phyloP scores from a whole-genome alignment of 352 stramenopile species.

The Phytophthora megakarya region DNA sequence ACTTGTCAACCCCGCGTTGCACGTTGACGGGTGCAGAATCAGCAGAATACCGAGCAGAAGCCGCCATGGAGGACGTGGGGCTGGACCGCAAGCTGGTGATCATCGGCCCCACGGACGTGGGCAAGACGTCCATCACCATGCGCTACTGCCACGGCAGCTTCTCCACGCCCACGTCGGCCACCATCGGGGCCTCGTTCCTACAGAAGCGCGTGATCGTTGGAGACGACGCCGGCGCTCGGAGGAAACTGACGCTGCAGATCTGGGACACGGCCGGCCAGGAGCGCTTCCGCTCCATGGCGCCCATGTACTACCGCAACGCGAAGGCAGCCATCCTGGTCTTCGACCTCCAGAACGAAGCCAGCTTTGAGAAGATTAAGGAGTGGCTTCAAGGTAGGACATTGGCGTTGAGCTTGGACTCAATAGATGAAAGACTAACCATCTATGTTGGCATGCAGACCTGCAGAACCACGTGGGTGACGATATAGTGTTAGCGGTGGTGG shows the following conservation, averaged over 20 bases:
- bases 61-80: conserved; percentile 80
- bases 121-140: conserved; percentile 90
- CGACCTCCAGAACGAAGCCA: conserved; percentile 74
- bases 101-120: conserved; percentile 87
- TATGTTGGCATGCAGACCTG: conserved; percentile 48
- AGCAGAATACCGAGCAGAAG: background rate
- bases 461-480: conserved; percentile 80
- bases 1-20: background rate
- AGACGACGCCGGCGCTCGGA: conserved; percentile 45
- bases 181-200: conserved; percentile 86
- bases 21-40: background rate
- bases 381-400: conserved; percentile 68
- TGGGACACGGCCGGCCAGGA: conserved; percentile 67
- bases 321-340: conserved; percentile 90
- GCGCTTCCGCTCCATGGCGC: conserved; percentile 87
- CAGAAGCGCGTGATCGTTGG: conserved; percentile 85
- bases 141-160: conserved; percentile 89
- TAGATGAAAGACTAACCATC: conserved; percentile 1
- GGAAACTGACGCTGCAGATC: conserved; percentile 90
- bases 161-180: conserved; percentile 82
- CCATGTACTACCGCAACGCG: conserved; percentile 92
- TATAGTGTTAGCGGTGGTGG: conserved; percentile 82
- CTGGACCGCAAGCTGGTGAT: conserved; percentile 91
- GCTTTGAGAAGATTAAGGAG: conserved; percentile 88
- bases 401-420: background rate